phyloP scores from a whole-genome alignment of 1,284 basidiomycete genomes.

The Leccinum solheimii region DNA sequence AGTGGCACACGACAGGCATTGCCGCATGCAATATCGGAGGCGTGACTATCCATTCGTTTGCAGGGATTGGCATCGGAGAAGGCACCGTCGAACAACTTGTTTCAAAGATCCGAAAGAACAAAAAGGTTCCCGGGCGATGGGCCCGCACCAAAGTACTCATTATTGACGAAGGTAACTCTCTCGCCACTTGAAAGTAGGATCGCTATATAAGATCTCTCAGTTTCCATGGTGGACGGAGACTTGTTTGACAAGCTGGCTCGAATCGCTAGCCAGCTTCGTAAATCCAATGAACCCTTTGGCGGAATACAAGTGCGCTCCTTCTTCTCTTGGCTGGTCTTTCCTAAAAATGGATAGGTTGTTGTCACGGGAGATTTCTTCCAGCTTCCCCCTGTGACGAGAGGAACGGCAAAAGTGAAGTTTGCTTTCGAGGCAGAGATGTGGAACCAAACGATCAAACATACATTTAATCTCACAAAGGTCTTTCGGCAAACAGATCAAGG shows the following conservation, averaged over 20 bases:
- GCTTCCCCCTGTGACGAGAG: slow-evolving; percentile 81
- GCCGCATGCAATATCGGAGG: slow-evolving; percentile 92
- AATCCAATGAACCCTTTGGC: slow-evolving; percentile 71
- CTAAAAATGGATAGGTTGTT: slow-evolving; percentile 54
- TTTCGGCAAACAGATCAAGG: slow-evolving; percentile 69
- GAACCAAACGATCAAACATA: slow-evolving; percentile 56
- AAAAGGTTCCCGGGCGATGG: slow-evolving; percentile 74
- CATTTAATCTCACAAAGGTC: slow-evolving; percentile 62
- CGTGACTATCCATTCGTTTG: slow-evolving; percentile 88
- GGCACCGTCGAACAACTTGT: slow-evolving; percentile 59
- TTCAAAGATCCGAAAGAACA: slow-evolving; percentile 65
- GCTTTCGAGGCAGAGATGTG: slow-evolving; percentile 86
- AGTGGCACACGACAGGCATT: slow-evolving; percentile 54
- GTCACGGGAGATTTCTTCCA: slow-evolving; percentile 94
- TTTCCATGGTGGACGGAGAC: slow-evolving; percentile 91
- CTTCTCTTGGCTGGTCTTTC: neutral
- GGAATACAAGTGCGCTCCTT: slow-evolving; percentile 73
- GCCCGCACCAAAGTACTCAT: slow-evolving; percentile 74
- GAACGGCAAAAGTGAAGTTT: slow-evolving; percentile 51
- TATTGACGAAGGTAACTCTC: slow-evolving; percentile 81
- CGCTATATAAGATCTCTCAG: slow-evolving; percentile 38
- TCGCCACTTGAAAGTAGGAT: neutral
- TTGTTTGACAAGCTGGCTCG: slow-evolving; percentile 82
- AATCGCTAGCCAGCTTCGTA: slow-evolving; percentile 67
- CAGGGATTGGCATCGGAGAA: slow-evolving; percentile 81